Percentiles rank a stretch among this genome's conserved stretches.
Evolutionary conservation across 2,329 filamentous ascomycete species (phyloP).

Genomic region (Aureobasidium melanogenum): DNA sequence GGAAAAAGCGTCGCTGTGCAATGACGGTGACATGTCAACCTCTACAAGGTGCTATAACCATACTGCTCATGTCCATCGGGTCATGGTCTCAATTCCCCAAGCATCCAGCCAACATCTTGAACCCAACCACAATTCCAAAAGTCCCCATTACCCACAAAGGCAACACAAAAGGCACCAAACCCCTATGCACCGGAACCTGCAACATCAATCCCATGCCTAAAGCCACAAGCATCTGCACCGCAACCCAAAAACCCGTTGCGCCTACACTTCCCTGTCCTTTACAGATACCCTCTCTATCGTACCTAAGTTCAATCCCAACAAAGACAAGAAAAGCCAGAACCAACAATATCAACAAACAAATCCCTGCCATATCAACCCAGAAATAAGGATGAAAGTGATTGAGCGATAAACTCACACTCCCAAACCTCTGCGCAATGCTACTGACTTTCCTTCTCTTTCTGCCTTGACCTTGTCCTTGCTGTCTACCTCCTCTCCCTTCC

Average conservation of each 20-base stretch:
- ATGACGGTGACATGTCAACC: background rate
- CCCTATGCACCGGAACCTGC: background rate
- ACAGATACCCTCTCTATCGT: background rate
- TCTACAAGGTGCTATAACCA: background rate
- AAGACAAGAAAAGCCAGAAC: background rate
- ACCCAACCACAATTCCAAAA: background rate
- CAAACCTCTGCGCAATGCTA: background rate
- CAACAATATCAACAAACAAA: background rate
- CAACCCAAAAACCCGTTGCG: background rate
- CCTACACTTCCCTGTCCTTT: background rate
- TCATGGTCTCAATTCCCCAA: background rate
- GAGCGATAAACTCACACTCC: background rate
- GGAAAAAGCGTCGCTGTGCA: no score
- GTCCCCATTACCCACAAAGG: background rate
- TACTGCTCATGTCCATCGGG: background rate
- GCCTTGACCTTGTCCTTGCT: background rate
- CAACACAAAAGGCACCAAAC: constrained; percentile 1
- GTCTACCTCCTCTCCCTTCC: background rate
- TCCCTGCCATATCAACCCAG: background rate
- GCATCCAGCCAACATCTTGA: background rate
- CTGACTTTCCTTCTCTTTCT: background rate
- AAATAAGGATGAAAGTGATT: background rate
- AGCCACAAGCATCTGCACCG: constrained; percentile 3
- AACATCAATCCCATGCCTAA: background rate
- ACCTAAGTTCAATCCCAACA: background rate